Conservation (phyloP, 2,329 filamentous ascomycete genomes). For the Aspergillus calidoustus region DNA sequence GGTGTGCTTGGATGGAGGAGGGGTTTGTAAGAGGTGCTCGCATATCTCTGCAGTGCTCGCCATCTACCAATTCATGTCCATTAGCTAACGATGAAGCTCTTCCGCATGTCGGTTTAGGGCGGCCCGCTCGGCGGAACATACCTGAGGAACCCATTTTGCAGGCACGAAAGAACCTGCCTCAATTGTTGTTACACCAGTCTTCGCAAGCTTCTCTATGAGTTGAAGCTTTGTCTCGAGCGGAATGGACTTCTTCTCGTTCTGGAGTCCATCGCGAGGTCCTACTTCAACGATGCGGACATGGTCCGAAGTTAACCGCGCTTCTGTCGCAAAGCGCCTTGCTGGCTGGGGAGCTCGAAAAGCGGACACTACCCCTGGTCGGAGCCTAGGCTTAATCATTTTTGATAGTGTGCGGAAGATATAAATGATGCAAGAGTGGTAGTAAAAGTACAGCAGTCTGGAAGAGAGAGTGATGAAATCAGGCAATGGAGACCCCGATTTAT, state of each 20-base stretch:
- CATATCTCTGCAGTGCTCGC: conserved; percentile 67
- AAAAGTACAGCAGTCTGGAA: neutral
- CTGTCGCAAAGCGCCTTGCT: conserved; percentile 42
- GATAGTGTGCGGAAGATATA: neutral
- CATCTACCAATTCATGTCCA: conserved; percentile 54
- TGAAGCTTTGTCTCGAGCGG: conserved; percentile 54
- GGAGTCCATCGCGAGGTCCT: conserved; percentile 57
- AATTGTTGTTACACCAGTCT: conserved; percentile 55
- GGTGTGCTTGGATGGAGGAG: conserved; percentile 54
- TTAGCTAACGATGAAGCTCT: conserved; percentile 7
- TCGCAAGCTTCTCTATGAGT: conserved; percentile 52
- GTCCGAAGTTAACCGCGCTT: conserved; percentile 49
- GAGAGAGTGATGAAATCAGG: conserved; percentile 11
- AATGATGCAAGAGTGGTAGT: neutral
- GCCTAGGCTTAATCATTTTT: conserved; percentile 34
- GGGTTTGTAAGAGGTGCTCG: conserved; percentile 55
- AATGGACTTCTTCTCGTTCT: conserved; percentile 58
- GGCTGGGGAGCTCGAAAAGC: conserved; percentile 29
- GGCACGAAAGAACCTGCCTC: conserved; percentile 60
- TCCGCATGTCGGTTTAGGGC: neutral
- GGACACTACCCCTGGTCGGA: conserved; percentile 35
- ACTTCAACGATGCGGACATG: conserved; percentile 60
- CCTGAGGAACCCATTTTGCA: conserved; percentile 60
- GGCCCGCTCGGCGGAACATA: conserved; percentile 29
- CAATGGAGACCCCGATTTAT: conserved; percentile 8